phyloP scores from a whole-genome alignment of 2,329 filamentous ascomycete species.

The Ilyonectria mors-panacis region DNA sequence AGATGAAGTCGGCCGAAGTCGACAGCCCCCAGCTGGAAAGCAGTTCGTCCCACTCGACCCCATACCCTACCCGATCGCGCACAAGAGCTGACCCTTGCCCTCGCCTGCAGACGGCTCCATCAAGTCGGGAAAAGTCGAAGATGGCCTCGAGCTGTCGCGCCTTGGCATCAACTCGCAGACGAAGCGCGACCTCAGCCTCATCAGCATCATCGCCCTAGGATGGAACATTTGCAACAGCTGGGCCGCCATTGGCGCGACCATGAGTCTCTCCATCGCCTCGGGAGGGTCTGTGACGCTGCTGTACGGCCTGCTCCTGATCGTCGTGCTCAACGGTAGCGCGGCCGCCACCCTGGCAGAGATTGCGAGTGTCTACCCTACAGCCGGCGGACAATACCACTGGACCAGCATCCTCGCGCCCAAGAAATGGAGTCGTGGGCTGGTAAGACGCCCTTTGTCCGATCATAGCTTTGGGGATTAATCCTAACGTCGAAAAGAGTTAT shows the following conservation, averaged over 20 bases:
- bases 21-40: conserved; percentile 22
- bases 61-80: not conserved
- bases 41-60: conserved; percentile 16
- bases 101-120: conserved; percentile 24
- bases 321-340: conserved; percentile 27
- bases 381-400: conserved; percentile 56
- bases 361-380: conserved; percentile 32
- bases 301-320: conserved; percentile 26
- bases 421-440: conserved; percentile 32
- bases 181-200: conserved; percentile 29
- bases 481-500: conserved; percentile 18
- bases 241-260: conserved; percentile 41
- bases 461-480: not conserved
- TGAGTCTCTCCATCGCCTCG: conserved; percentile 29
- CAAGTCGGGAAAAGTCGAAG: conserved; percentile 21
- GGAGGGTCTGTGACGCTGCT: conserved; percentile 28
- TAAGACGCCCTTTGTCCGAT: conserved; percentile 19
- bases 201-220: conserved; percentile 30
- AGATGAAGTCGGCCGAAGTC: conserved; percentile 16
- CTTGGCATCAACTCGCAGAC: conserved; percentile 26
- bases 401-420: conserved; percentile 49
- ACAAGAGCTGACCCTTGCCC: not conserved
- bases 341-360: conserved; percentile 32
- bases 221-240: conserved; percentile 37
- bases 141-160: conserved; percentile 22